Base-by-base conservation (phyloP, 805 yeast genomes). In the Kuraishia piskuri region DNA sequence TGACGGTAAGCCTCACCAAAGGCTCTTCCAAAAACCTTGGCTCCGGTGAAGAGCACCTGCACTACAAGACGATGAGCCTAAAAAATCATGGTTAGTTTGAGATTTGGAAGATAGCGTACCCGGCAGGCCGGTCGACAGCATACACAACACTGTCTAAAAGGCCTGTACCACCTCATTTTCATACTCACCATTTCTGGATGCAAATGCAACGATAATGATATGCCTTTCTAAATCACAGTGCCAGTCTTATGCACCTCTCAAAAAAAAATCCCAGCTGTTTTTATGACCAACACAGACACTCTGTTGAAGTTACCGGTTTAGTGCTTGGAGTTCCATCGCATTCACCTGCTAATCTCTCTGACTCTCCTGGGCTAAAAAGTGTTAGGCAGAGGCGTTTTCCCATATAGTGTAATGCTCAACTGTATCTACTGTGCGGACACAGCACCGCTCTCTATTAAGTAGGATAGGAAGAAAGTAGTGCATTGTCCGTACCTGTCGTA, bases 1-100 rank as follows among this genome's bases (percentile, higher is more conserved):
- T 94, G 98, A 63, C 85, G 87, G 76, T 92, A 94, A 0, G 99
- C 98, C 68, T 90, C 96, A n/a, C 90, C 78, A 68, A 94, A 94
- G 0, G 99, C 99, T 61, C 88, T 82, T 54, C 98, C 97, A 65
- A 94, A 90, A 26, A 92, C 98, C 61, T 89, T 85, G 3, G 97
- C 95, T 54, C 98, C 98, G 9, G 98, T 91, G 63, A 91, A 80
- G 50, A 90, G 78, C 58, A 94, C 96, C 69, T 88, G 92, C 58
- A 88, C 89, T 53, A 92, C 65, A 54, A 95, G 78, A 75, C 97
- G 83, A 69, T 94, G 96, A 57, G 99, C 98, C 97, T 52, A 22
- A 19, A 47, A 21, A n/a, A 17, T 9, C n/a, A 19, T 47, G 9
- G 49, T 22, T 23, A 47, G 49, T 47, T 12, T 31, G 9, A 10